Evolutionary conservation across 805 yeast species (phyloP), one percentile per base, ranked within the genome.

Genomic region (Lipomyces kockii): DNA sequence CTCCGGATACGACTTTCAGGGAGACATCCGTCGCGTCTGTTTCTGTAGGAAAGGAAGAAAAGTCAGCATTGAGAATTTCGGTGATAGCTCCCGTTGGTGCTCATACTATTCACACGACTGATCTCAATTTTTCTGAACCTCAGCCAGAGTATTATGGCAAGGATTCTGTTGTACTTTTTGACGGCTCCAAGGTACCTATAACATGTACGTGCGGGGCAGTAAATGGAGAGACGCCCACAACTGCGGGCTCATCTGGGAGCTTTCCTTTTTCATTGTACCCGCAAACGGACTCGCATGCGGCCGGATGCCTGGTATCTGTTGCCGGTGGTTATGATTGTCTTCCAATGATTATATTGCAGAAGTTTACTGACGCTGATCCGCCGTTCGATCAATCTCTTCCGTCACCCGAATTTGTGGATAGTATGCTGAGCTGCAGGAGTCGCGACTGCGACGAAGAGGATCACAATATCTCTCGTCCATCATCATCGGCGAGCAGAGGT

Each of bases 201-300:
- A 17, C 11, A 5, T 25, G 49, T 29, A 39, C 37, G 3, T 35
- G 49, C 17, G 27, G 43, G 17, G 9, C 43, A 2, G 56, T 6
- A 17, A 25, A 17, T 11, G 37, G 27, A 12, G 60, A 56, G 12
- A 12, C 60, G 14, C 60, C 60, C 27, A 25, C 29, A n/a, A 25
- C 60, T 39, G 60, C 20, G 14, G 37, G 60, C 54, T 12, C 60
- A 12, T 25, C 49, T 12, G 60, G 49, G 17, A 32, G 49, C 9
- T 56, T 56, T 39, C 60, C 60, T 12, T 56, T 56, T 17, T 27
- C 60, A 8, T n/a, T 7, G 1, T 56, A 27, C 17, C 60, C 60
- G 29, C 56, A 39, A 14, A 56, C 9, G 12, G 60, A 20, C 49
- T 29, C 11, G 37, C 37, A 54, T 54, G 37, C 7, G 8, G 57